These are phyloP conservation scores for Andrographis paniculata DNA, from an alignment of 305 asterid species.

Conservation along the genomic window DNA sequence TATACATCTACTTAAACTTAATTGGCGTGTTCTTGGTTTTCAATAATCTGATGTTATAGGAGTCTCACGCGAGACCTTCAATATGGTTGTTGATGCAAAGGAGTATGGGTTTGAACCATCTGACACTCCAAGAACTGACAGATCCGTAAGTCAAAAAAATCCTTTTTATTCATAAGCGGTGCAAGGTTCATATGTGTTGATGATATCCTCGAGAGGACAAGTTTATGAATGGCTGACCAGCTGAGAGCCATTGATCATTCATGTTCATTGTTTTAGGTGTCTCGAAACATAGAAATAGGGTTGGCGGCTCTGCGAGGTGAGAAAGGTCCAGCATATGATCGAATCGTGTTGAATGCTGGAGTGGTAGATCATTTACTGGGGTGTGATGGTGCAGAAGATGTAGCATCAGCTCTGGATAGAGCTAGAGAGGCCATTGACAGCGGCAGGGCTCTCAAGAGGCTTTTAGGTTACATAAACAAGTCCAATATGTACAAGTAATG, in stretches of 20 bases:
- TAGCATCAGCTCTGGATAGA: constrained; percentile 62
- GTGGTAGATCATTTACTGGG: constrained; percentile 91
- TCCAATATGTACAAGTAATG: constrained; percentile 53
- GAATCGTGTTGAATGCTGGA: constrained; percentile 84
- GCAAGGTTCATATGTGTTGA: no score
- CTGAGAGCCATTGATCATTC: not conserved
- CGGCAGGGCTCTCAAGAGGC: constrained; percentile 70
- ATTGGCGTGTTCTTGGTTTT: not conserved
- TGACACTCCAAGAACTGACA: constrained; percentile 93
- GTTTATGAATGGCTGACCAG: not conserved
- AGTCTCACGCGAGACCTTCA: constrained; percentile 85
- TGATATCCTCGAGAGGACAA: no score
- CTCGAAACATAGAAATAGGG: constrained; percentile 79
- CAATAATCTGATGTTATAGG: constrained; percentile 42
- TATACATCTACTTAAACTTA: not conserved
- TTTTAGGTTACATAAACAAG: constrained; percentile 56
- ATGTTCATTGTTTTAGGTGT: constrained; percentile 33
- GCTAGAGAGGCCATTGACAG: constrained; percentile 89
- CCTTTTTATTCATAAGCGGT: no score
- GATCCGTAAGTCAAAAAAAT: constrained; percentile 62
- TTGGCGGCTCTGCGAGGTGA: constrained; percentile 80
- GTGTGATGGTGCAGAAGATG: constrained; percentile 78
- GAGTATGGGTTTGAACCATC: constrained; percentile 79
- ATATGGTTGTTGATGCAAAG: constrained; percentile 55
- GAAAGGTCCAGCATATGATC: constrained; percentile 87